Evolutionary conservation across 2,329 filamentous ascomycete genomes (phyloP).

Genomic region (Exophiala sp.): DNA sequence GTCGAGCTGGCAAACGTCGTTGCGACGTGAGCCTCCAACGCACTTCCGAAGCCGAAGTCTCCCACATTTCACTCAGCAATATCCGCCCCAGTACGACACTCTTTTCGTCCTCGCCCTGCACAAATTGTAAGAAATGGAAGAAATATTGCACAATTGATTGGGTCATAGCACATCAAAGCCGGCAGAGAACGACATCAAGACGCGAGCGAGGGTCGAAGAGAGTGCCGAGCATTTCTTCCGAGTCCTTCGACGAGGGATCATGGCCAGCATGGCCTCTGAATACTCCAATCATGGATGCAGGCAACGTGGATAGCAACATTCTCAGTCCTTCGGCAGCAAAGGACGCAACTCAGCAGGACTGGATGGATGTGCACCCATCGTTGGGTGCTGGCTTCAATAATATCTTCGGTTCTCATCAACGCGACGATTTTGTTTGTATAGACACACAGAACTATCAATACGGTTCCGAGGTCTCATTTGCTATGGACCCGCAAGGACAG

Average conservation of each 20-base stretch:
- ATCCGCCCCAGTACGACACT: conserved; percentile 3
- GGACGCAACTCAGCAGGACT: not conserved
- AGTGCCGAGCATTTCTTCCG: not conserved
- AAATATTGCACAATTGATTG: conserved; percentile 15
- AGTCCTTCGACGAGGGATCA: not conserved
- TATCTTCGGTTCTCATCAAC: not conserved
- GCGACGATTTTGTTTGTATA: not conserved
- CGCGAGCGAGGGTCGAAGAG: conserved; percentile 5
- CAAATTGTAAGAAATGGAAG: conserved; percentile 41
- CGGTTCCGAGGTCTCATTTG: not conserved
- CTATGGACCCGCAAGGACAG: not conserved
- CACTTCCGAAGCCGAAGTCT: conserved; percentile 2
- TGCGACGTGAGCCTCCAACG: conserved; percentile 40
- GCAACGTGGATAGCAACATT: conserved; percentile 1
- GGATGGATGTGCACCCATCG: not conserved
- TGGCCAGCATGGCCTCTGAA: not conserved
- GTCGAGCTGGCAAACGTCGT: conserved; percentile 44
- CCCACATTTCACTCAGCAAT: conserved; percentile 1
- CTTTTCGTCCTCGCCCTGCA: conserved; percentile 31
- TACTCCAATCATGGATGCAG: not conserved
- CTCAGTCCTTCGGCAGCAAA: conserved; percentile 4
- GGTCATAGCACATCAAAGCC: conserved; percentile 24
- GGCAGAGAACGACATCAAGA: not conserved
- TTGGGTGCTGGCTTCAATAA: not conserved
- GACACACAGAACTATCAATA: conserved; percentile 1